Percentiles rank a stretch among this genome's conserved stretches.
phyloP scores from a whole-genome alignment of 129 eudicot species.

The Oenanthe sinensis region DNA sequence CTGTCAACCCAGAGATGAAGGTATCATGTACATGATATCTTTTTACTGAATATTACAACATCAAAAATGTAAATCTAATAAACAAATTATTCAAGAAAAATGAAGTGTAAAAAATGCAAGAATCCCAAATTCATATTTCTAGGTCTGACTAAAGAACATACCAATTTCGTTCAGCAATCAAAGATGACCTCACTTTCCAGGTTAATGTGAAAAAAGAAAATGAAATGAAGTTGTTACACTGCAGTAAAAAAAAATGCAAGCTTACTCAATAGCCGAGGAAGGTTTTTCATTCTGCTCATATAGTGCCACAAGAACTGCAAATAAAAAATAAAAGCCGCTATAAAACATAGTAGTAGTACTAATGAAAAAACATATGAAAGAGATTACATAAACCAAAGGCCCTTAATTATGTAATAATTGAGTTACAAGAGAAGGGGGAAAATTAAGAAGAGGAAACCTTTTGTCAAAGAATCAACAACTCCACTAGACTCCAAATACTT shows the following conservation, averaged over 20 bases:
- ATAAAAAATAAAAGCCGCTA: neutral
- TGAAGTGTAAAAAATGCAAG: neutral
- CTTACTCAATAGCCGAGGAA: conserved; percentile 86
- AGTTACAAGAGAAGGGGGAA: neutral
- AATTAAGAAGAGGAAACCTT: conserved; percentile 37
- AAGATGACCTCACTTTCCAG: neutral
- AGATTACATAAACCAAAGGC: neutral
- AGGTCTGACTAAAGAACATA: neutral
- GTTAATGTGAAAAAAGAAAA: neutral
- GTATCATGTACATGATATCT: neutral
- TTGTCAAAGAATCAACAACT: conserved; percentile 82
- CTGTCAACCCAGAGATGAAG: conserved; percentile 30
- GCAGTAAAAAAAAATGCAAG: conserved; percentile 5
- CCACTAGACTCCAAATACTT: conserved; percentile 92
- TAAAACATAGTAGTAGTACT: neutral
- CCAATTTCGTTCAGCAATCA: neutral
- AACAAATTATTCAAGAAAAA: too few relatives aligned
- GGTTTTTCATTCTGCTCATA: conserved; percentile 92
- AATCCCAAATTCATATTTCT: neutral
- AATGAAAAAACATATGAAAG: neutral
- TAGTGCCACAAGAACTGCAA: conserved; percentile 82
- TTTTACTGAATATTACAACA: neutral
- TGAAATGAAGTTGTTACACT: neutral
- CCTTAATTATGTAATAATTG: neutral
- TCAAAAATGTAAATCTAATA: neutral